Base-by-base conservation (phyloP, 352 stramenopile genomes). In the Phytopythium oedochilum region DNA sequence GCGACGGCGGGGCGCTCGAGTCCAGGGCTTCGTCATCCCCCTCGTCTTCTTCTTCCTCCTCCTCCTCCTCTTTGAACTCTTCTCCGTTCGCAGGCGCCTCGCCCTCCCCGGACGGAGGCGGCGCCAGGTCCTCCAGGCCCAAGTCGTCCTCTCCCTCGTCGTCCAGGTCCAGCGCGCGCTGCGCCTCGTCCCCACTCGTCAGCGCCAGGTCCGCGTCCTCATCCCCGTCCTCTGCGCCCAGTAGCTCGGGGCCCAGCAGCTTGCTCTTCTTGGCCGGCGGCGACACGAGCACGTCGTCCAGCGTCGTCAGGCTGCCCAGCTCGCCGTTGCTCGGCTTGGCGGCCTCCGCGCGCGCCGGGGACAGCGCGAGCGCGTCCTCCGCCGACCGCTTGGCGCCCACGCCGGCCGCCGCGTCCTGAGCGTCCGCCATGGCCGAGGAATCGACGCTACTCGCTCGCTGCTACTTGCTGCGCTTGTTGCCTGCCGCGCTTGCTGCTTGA, bases 271-370 rank as follows among this genome's bases (percentile, higher is more conserved):
- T 89, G 15, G 54, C 26, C 50, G 67, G n/a, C 10, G 73, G 71
- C 22, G 73, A 76, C 53, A 78, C 66, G 48, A 84, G 51, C 17
- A 89, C 75, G 60, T 89, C 78, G 65, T 89, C 78, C 55, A 86
- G 64, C 42, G 73, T 86, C 60, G 78, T 89, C 23, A 62, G 32
- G 10, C 51, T 59, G 52, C 68, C 64, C 15, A 61, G 61, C 8
- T 69, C 28, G 9, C 45, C 45, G 23, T 46, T 29, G 22, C 40
- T 29, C 20, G 20, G 20, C 40, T 46, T 46, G 10, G 23, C 42
- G 12, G 42, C 10, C 42, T 31, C 42, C 23, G 22, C 10, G 11
- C 42, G 42, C 22, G 42, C 4, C 23, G 42, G 42, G 0, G 42
- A 64, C 50, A 29, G 23, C 47, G 66, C 55, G 23, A 76, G 73